These are phyloP conservation scores for Colletotrichum gloeosporioides DNA, from an alignment of 2,329 filamentous ascomycete genomes.

Conservation along the genomic window DNA sequence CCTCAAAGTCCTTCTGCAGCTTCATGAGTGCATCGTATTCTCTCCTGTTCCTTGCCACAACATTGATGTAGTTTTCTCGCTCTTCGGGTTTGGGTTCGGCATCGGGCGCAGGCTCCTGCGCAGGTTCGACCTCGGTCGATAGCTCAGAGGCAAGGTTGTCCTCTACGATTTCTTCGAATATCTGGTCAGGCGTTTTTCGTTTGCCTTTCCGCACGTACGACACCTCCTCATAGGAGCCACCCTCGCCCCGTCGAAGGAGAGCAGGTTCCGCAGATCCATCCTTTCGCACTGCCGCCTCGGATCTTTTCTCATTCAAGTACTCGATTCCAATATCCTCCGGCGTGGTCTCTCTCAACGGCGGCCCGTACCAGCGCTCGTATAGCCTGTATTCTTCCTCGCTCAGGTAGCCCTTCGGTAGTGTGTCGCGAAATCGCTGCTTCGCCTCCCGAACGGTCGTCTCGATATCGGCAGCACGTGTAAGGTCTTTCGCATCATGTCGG, in stretches of 20 bases:
- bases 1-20: constrained; percentile 64
- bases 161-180: not conserved
- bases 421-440: constrained; percentile 78
- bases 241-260: constrained; percentile 59
- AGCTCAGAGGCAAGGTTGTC: constrained; percentile 9
- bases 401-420: constrained; percentile 74
- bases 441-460: constrained; percentile 74
- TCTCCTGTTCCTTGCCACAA: constrained; percentile 57
- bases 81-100: constrained; percentile 44
- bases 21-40: constrained; percentile 60
- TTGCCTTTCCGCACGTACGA: constrained; percentile 40
- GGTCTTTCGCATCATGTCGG: constrained; percentile 23
- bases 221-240: constrained; percentile 68
- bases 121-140: constrained; percentile 35
- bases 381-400: constrained; percentile 73
- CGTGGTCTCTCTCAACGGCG: constrained; percentile 67
- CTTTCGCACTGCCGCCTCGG: not conserved
- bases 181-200: not conserved
- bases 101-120: constrained; percentile 47
- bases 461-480: constrained; percentile 39
- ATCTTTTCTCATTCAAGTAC: constrained; percentile 20
- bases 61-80: constrained; percentile 46
- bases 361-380: constrained; percentile 83
- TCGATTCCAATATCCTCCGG: constrained; percentile 64
- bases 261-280: constrained; percentile 28